phyloP scores from a whole-genome alignment of 495 filamentous ascomycete genomes.

The Penicillium diatomitis region DNA sequence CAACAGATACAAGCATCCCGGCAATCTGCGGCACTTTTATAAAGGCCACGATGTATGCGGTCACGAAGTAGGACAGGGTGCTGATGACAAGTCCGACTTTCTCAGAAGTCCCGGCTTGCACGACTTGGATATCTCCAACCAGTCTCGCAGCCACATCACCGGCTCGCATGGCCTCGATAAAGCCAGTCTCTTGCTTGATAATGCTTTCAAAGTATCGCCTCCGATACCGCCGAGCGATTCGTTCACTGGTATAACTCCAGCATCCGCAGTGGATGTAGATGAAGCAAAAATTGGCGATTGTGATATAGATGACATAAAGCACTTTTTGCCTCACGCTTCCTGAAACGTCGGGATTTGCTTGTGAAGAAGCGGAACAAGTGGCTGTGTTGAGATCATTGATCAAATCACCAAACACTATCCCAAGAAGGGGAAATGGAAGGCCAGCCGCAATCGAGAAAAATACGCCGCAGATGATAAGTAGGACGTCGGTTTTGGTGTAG shows the following conservation, averaged over 20 bases:
- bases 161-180: slow-evolving; percentile 44
- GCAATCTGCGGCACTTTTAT: slow-evolving; percentile 41
- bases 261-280: slow-evolving; percentile 46
- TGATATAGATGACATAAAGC: slow-evolving; percentile 53
- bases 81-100: slow-evolving; percentile 55
- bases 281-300: slow-evolving; percentile 49
- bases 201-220: slow-evolving; percentile 46
- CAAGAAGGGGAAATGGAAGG: slow-evolving; percentile 56
- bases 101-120: slow-evolving; percentile 54
- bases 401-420: slow-evolving; percentile 59
- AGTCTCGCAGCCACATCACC: slow-evolving; percentile 52
- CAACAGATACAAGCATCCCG: slow-evolving; percentile 42
- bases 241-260: slow-evolving; percentile 53
- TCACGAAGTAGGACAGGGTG: slow-evolving; percentile 50
- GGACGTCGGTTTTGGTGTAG: slow-evolving; percentile 20
- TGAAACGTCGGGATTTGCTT: slow-evolving; percentile 8
- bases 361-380: slow-evolving; percentile 14
- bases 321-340: slow-evolving; percentile 37
- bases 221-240: slow-evolving; percentile 54
- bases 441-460: slow-evolving; percentile 51
- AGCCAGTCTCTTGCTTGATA: slow-evolving; percentile 49
- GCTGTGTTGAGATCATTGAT: slow-evolving; percentile 41
- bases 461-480: slow-evolving; percentile 30
- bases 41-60: slow-evolving; percentile 53
- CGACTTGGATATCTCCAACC: slow-evolving; percentile 47